Base-by-base conservation (phyloP, 371 early-diverging fungal species). In the Mortierella sp. region DNA sequence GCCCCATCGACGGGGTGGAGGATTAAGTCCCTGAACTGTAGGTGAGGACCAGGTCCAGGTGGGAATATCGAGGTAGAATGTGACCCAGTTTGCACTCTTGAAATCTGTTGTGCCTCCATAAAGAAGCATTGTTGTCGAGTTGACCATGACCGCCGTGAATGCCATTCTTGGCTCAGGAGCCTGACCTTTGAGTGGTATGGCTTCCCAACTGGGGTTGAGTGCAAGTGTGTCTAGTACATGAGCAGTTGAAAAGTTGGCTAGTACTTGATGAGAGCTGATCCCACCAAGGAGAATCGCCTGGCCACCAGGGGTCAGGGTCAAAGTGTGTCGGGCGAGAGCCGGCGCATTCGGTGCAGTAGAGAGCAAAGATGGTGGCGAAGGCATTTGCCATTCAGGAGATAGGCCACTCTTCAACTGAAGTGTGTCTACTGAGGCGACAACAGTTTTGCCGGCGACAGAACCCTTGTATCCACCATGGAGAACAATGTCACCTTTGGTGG, bases 41-140 rank as follows among this genome's bases (percentile, higher is more conserved):
- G 77, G 77, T 1, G 77, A 63, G 11, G 77, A 61, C 77, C 77
- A 76, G 14, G 77, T 65, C 77, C 66, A 64, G 1, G 67, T 57
- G 4, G 67, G 67, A 1, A 76, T 57, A 21, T 76, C 77, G n/a
- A 76, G 68, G 43, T 76, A 76, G 37, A 71, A 71, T 0, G 68
- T 68, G 47, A 60, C 68, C 77, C 75, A 75, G 45, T 25, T 62
- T 1, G 72, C 64, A 6, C 60, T 47, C 23, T 67, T 71, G 43
- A 50, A 76, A 46, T 76, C 68, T 0, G 56, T 18, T 16, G 77
- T 76, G 14, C 77, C 77, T 0, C 77, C 77, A 55, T 57, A 76
- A 7, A 76, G 48, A 23, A 76, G 63, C 48, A 76, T n/a, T 19
- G 77, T 76, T 14, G 77, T 71, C 52, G 68, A 43, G n/a, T 76